Evolutionary conservation across 169 alveolate genomes (phyloP), one percentile per base, ranked within the genome.

Genomic region (Ophryocystis elektroscirrha): DNA sequence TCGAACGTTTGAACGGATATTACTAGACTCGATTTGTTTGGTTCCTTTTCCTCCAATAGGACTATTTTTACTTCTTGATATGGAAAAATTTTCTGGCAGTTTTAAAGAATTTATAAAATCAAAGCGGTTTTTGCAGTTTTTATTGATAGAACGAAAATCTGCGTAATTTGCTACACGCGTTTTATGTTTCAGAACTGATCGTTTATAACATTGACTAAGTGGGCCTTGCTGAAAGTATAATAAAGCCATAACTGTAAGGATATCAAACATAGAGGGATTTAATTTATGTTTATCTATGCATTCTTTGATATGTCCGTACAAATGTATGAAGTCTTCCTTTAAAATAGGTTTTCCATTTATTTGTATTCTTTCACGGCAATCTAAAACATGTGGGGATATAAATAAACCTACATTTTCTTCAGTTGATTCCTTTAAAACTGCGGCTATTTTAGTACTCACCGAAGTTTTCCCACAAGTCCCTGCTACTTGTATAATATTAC

Each of bases 401-500:
- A 56, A 82, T 16, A 81, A 36, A 0, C 93, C 95, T 7, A 66
- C 72, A n/a, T n/a, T n/a, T 32, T 53, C 73, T 39, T 51, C 65
- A 20, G 87, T 89, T 29, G 67, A 45, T 19, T 45, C 16, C 29
- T 64, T 45, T 7, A 81, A 53, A 41, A 61, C 51, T 32, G 59
- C 27, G 28, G 79, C 68, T 26, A 73, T 62, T 61, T 77, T 77
- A 38, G 56, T 30, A 6, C 79, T 47, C 3, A 80, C 87, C 12
- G 90, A 73, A 0, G 89, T 87, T 63, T 81, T 81, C 29, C 94
- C 91, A 61, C 78, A 79, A 2, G 91, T 77, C 5, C 94, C 94
- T 6, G 89, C 77, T 22, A 84, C 63, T 42, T 84, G 94, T 0
- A 84, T 59, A 37, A 55, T 53, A 56, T 74, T 62, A n/a, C n/a